These are phyloP conservation scores for Brasenia schreberi DNA, from an alignment of 164 flowering plant genomes.

Conservation along the genomic window DNA sequence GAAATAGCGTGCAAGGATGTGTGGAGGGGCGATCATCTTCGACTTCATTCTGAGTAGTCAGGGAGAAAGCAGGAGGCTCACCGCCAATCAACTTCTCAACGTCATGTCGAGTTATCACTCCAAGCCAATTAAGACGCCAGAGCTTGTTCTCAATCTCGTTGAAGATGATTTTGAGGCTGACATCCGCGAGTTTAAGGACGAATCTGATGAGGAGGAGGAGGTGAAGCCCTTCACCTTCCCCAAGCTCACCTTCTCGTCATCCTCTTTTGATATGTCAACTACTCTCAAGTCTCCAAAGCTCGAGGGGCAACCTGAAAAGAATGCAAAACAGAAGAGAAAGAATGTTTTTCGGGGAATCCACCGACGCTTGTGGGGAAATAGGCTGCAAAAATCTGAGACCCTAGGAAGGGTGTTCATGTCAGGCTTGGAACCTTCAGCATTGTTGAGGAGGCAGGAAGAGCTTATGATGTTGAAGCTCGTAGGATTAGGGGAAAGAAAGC, in stretches of 20 bases:
- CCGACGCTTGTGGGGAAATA: slow-evolving; percentile 58
- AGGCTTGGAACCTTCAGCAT: slow-evolving; percentile 3
- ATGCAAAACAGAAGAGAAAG: slow-evolving; percentile 84
- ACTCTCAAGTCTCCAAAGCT: slow-evolving; percentile 29
- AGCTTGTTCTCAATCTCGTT: too few relatives aligned
- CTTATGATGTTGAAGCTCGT: slow-evolving; percentile 43
- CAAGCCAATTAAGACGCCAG: too few relatives aligned
- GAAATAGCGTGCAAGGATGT: too few relatives aligned
- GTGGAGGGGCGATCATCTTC: too few relatives aligned
- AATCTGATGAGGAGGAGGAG: neutral
- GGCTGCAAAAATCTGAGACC: slow-evolving; percentile 78
- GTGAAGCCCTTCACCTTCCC: neutral
- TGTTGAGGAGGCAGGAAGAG: too few relatives aligned
- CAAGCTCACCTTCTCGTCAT: neutral
- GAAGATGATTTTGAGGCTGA: too few relatives aligned
- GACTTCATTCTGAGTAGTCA: too few relatives aligned
- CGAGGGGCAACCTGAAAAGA: slow-evolving; percentile 48
- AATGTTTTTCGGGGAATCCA: slow-evolving; percentile 86
- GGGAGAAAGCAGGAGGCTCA: too few relatives aligned
- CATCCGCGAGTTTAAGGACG: too few relatives aligned
- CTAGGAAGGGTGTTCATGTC: slow-evolving; percentile 85
- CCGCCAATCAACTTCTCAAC: too few relatives aligned
- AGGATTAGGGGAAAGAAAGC: slow-evolving; percentile 94
- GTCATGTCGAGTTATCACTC: too few relatives aligned
- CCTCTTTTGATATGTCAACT: slow-evolving; percentile 14